Conservation (phyloP, 2,329 filamentous ascomycete genomes). For the Exophiala sp. region DNA sequence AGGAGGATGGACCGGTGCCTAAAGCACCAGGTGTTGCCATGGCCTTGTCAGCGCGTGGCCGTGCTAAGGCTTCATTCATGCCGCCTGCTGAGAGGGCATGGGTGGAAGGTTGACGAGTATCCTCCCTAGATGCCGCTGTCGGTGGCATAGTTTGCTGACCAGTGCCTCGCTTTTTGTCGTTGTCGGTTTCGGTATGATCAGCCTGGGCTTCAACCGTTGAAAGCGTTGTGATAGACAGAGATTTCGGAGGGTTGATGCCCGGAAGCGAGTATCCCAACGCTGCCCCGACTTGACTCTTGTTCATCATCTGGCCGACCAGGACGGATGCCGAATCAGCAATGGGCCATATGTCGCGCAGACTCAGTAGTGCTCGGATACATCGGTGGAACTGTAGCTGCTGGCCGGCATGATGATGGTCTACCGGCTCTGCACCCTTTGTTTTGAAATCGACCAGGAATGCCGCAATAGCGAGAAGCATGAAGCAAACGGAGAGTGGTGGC, state of each 20-base stretch:
- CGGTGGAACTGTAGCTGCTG: slow-evolving; percentile 19
- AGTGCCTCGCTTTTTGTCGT: too few species aligned
- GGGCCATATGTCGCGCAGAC: slow-evolving; percentile 21
- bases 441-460: slow-evolving; percentile 24
- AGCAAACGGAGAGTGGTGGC: slow-evolving; percentile 17
- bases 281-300: slow-evolving; percentile 15
- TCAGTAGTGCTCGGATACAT: slow-evolving; percentile 18
- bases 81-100: too few species aligned
- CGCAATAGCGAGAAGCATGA: slow-evolving; percentile 21
- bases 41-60: too few species aligned
- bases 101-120: too few species aligned
- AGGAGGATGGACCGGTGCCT: too few species aligned
- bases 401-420: slow-evolving; percentile 7
- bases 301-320: slow-evolving; percentile 23
- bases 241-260: background rate
- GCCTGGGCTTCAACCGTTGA: too few species aligned
- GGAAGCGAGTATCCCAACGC: background rate
- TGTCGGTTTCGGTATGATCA: too few species aligned
- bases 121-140: too few species aligned
- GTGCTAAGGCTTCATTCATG: too few species aligned
- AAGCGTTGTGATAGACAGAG: background rate
- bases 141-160: too few species aligned
- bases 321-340: slow-evolving; percentile 23
- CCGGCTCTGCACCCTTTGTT: slow-evolving; percentile 5
- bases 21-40: too few species aligned